Evolutionary conservation across 2,329 filamentous ascomycete species (phyloP), one percentile per base, ranked within the genome.

Genomic region (Hawksworthiomyces lignivorus): DNA sequence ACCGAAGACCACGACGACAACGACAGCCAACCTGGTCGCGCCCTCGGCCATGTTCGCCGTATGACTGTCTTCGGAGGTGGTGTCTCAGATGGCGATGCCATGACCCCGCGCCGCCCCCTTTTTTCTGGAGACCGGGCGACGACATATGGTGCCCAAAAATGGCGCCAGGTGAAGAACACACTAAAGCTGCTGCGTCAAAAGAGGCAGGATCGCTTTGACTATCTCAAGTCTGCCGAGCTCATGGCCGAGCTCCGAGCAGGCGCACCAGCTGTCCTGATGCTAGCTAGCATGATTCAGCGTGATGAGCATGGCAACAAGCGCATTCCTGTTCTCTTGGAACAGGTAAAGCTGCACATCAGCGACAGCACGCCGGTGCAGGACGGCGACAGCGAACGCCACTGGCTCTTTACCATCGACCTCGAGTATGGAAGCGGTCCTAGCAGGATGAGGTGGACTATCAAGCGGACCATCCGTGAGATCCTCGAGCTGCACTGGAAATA

Each of bases 261-360:
- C 41, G 87, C 89, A 1, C 92, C 92, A 4, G 92, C 92, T 19
- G 92, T 90, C 17, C 69, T 98, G 45, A 94, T 98, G 62, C 69
- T 98, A 39, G 92, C 92, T 7, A 96, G 89, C 57, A 96, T 97
- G 86, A 92, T 97, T 54, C 92, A 97, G 64, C 77, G 92, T 44
- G 92, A 98, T 54, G 92, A 98, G 62, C 87, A 96, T 54, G 88
- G 90, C 36, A 92, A 94, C 62, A 92, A 87, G 64, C 81, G 89
- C 45, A 95, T 98, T 44, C 92, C 92, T 0, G 88, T 98, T 40
- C 75, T 98, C 4, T 73, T 98, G 7, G 92, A 98, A 61, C 92
- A 98, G 65, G 73, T 98, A 45, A 95, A 94, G 60, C 73, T 98
- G 46, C 80, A 76, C 44, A 84, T 98, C 45, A 83, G 80, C 8